phyloP scores from a whole-genome alignment of 768 basidiomycete genomes.

The Suillus subluteus region DNA sequence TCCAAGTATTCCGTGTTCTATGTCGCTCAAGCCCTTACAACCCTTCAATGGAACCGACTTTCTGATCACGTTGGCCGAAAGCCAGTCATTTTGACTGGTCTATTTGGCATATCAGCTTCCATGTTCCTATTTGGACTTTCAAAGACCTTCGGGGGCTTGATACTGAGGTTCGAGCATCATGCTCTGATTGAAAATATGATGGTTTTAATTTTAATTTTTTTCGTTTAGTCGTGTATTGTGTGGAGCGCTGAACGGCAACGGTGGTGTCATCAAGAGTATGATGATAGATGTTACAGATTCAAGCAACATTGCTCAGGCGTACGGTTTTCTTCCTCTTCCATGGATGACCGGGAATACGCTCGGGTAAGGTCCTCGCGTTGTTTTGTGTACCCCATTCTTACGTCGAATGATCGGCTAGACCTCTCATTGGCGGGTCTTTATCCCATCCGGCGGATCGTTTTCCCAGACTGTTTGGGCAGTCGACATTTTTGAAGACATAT shows the following conservation, averaged over 20 bases:
- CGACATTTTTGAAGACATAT: constrained; percentile 57
- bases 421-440: constrained; percentile 65
- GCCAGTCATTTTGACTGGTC: constrained; percentile 53
- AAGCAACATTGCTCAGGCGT: constrained; percentile 36
- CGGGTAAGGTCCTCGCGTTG: constrained; percentile 32
- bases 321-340: constrained; percentile 58
- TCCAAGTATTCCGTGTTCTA: constrained; percentile 59
- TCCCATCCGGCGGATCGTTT: constrained; percentile 66
- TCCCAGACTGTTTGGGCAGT: constrained; percentile 56
- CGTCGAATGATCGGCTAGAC: constrained; percentile 38
- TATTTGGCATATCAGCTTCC: constrained; percentile 50
- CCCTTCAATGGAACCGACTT: constrained; percentile 60
- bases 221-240: constrained; percentile 41
- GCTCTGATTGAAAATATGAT: neutral
- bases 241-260: constrained; percentile 52
- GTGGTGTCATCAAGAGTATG: constrained; percentile 46
- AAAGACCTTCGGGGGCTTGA: constrained; percentile 50
- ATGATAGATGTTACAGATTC: constrained; percentile 40
- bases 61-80: constrained; percentile 60
- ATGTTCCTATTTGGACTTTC: constrained; percentile 62
- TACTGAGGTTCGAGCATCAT: constrained; percentile 46
- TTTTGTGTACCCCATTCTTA: neutral
- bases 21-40: constrained; percentile 53
- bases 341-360: constrained; percentile 44
- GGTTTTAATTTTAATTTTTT: neutral